Conservation (phyloP, 352 stramenopile genomes). For the Phytophthora sansomeana region DNA sequence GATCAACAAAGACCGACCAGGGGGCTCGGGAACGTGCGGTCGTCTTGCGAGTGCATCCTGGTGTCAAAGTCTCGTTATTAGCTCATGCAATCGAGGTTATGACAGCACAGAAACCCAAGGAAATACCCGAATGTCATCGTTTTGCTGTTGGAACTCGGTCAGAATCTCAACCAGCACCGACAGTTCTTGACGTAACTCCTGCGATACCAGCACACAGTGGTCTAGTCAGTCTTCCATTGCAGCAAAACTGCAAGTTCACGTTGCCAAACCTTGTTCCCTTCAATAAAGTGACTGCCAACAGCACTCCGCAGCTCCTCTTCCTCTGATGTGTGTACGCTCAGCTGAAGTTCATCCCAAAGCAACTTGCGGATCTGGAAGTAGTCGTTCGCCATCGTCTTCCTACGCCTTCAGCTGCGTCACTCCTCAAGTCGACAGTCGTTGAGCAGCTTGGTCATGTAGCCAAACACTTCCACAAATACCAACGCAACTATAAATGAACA, state of each 20-base stretch:
- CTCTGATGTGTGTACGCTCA: slow-evolving; percentile 58
- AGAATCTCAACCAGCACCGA: slow-evolving; percentile 75
- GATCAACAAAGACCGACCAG: slow-evolving; percentile 68
- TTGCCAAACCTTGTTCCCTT: slow-evolving; percentile 65
- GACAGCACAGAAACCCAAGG: background rate
- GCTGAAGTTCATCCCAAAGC: slow-evolving; percentile 80
- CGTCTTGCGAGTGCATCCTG: slow-evolving; percentile 71
- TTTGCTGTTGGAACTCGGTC: slow-evolving; percentile 82
- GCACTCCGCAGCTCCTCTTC: slow-evolving; percentile 65
- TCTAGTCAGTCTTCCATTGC: background rate
- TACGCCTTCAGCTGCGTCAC: slow-evolving; percentile 8
- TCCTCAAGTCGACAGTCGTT: background rate
- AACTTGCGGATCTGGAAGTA: slow-evolving; percentile 77
- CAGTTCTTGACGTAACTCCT: slow-evolving; percentile 71
- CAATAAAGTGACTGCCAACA: slow-evolving; percentile 70
- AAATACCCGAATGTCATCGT: slow-evolving; percentile 71
- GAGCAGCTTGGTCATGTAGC: background rate
- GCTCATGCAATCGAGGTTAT: background rate
- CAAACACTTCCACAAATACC: slow-evolving; percentile 16
- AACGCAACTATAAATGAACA: slow-evolving; percentile 17
- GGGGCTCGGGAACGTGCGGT: slow-evolving; percentile 62
- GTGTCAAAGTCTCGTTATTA: background rate
- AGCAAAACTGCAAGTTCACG: background rate
- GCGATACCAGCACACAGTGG: background rate
- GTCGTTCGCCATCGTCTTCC: slow-evolving; percentile 47